Percentiles rank a stretch among this genome's conserved stretches.
These are phyloP conservation scores for Helminthosporium solani DNA, from an alignment of 2,329 filamentous ascomycete species.

Conservation along the genomic window DNA sequence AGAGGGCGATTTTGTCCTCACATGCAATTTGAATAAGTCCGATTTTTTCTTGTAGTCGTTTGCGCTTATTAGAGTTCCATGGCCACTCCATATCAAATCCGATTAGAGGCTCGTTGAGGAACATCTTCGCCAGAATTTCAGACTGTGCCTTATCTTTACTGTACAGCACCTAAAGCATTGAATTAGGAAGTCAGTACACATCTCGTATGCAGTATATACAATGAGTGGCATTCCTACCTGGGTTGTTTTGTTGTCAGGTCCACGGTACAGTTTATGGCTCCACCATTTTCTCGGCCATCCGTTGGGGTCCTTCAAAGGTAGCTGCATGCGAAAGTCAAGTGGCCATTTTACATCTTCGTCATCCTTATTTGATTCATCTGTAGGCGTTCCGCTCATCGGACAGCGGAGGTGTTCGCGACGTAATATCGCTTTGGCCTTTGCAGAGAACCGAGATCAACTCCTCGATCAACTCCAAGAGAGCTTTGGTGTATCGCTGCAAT, in stretches of 20 bases:
- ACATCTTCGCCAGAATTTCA: slow-evolving; percentile 66
- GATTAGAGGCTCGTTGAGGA: slow-evolving; percentile 68
- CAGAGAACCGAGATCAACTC: too few species aligned
- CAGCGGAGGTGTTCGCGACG: neutral
- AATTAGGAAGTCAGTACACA: too few species aligned
- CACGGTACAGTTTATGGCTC: slow-evolving; percentile 68
- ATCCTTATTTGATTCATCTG: neutral
- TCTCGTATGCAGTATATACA: too few species aligned
- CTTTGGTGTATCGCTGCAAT: too few species aligned
- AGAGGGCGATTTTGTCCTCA: slow-evolving; percentile 72
- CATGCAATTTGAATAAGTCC: slow-evolving; percentile 83
- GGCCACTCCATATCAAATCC: slow-evolving; percentile 92
- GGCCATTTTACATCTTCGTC: slow-evolving; percentile 9
- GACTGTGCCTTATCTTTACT: slow-evolving; percentile 68
- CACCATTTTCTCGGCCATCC: slow-evolving; percentile 51
- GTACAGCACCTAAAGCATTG: slow-evolving; percentile 79
- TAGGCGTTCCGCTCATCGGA: neutral
- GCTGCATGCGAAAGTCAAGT: slow-evolving; percentile 10
- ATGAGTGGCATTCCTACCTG: too few species aligned
- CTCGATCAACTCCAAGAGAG: too few species aligned
- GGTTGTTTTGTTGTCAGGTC: slow-evolving; percentile 55
- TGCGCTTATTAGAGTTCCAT: slow-evolving; percentile 45
- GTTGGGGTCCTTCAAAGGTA: neutral
- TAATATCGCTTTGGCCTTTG: too few species aligned
- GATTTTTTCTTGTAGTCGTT: slow-evolving; percentile 65